Evolutionary conservation across 805 yeast species (phyloP).

Genomic region (Myxozyma nipponensis): DNA sequence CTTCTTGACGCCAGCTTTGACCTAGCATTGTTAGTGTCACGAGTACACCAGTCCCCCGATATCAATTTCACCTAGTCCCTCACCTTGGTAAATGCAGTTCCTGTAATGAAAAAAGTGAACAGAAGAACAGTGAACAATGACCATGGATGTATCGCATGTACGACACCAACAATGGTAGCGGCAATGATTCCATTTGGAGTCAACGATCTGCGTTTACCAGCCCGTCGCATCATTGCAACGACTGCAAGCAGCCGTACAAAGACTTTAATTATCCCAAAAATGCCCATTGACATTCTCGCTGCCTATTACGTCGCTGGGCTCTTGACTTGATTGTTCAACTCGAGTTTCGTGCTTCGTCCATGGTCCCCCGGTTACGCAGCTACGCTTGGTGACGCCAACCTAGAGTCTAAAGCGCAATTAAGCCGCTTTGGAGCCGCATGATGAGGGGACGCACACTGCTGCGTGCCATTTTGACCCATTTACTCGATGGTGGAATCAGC

Average conservation of each 20-base stretch:
- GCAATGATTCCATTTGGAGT: conserved; percentile 40
- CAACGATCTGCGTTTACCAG: conserved; percentile 39
- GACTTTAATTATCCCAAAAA: conserved; percentile 3
- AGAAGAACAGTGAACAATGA: conserved; percentile 38
- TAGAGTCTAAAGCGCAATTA: too few species aligned
- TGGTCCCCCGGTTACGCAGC: too few species aligned
- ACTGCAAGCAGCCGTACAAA: conserved; percentile 12
- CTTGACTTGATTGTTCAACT: too few species aligned
- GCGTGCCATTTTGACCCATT: too few species aligned
- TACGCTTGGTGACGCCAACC: too few species aligned
- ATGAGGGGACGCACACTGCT: too few species aligned
- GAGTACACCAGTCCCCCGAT: too few species aligned
- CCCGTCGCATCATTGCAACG: conserved; percentile 28
- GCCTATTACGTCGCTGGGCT: too few species aligned
- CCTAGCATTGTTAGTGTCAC: conserved; percentile 9
- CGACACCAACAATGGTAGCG: conserved; percentile 40
- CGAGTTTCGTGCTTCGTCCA: too few species aligned
- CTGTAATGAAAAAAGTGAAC: conserved; percentile 40
- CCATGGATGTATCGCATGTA: conserved; percentile 41
- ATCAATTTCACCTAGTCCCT: background rate
- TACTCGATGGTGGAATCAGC: too few species aligned
- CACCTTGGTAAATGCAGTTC: conserved; percentile 41
- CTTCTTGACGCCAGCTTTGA: conserved; percentile 39
- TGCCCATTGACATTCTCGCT: background rate
- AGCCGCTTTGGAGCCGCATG: too few species aligned